Evolutionary conservation across 768 basidiomycete species (phyloP).

Genomic region (Gautieria morchelliformis): DNA sequence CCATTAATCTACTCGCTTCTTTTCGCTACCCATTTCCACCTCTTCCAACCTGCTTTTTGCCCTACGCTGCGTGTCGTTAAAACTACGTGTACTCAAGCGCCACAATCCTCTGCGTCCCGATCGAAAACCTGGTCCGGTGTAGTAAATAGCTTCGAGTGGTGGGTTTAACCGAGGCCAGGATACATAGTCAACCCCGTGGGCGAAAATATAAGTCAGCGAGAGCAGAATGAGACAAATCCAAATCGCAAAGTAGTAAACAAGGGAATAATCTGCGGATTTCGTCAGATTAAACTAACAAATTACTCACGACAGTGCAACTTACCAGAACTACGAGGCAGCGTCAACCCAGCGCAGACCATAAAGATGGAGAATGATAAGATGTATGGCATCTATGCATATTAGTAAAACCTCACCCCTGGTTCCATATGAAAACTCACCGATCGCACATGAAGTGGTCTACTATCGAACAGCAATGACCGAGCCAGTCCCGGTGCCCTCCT

Average conservation of each 20-base stretch:
- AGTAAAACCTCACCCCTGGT: neutral
- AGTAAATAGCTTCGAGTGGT: conserved; percentile 59
- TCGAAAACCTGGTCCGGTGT: conserved; percentile 81
- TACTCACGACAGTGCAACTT: conserved; percentile 20
- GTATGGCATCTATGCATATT: conserved; percentile 62
- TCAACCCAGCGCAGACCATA: conserved; percentile 81
- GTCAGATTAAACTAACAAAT: neutral
- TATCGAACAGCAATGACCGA: conserved; percentile 62
- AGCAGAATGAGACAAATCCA: conserved; percentile 61
- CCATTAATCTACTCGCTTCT: conserved; percentile 62
- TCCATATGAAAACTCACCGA: conserved; percentile 42
- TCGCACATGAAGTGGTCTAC: conserved; percentile 72
- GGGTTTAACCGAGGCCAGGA: conserved; percentile 87
- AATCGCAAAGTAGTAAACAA: conserved; percentile 74
- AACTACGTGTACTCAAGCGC: conserved; percentile 17
- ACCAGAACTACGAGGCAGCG: conserved; percentile 84
- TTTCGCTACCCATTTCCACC: conserved; percentile 66
- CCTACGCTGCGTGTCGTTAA: conserved; percentile 26
- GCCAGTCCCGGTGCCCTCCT: conserved; percentile 43
- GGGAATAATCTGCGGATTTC: conserved; percentile 56
- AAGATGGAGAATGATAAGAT: conserved; percentile 71
- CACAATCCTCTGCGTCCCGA: conserved; percentile 62
- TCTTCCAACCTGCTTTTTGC: conserved; percentile 42
- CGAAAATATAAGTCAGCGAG: conserved; percentile 61
- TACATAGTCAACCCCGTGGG: conserved; percentile 91